A percentile compares a stretch with the other conserved stretches of the same genome.
Conservation (phyloP, 495 filamentous ascomycete species). For the Annulohypoxylon bovei region DNA sequence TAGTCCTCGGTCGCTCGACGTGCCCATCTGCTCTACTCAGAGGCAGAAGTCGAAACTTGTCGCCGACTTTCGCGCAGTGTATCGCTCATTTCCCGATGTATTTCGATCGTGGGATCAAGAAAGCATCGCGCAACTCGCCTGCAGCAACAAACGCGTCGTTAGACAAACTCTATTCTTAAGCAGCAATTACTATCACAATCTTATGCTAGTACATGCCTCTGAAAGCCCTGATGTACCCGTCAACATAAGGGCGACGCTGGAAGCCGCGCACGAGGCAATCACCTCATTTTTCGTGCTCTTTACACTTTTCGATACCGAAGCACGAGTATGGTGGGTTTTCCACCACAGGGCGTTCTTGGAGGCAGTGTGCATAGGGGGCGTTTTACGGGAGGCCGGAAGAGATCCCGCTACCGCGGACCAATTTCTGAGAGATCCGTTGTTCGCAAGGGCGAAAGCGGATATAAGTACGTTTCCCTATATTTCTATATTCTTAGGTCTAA, state of each 20-base stretch:
- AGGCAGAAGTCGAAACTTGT: conserved; percentile 70
- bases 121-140: conserved; percentile 59
- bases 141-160: conserved; percentile 65
- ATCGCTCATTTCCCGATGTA: conserved; percentile 68
- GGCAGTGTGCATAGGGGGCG: conserved; percentile 64
- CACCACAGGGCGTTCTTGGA: conserved; percentile 77
- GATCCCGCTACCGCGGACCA: conserved; percentile 48
- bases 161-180: conserved; percentile 75
- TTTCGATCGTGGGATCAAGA: conserved; percentile 70
- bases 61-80: conserved; percentile 67
- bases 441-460: conserved; percentile 64
- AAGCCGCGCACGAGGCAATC: conserved; percentile 73
- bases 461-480: conserved; percentile 55
- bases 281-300: conserved; percentile 73
- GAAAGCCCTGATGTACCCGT: conserved; percentile 68
- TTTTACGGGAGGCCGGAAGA: conserved; percentile 53
- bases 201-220: conserved; percentile 73
- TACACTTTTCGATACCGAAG: conserved; percentile 68
- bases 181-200: conserved; percentile 77
- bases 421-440: conserved; percentile 60
- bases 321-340: conserved; percentile 80
- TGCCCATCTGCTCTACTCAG: conserved; percentile 68
- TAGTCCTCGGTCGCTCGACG: conserved; percentile 69
- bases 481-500: not conserved
- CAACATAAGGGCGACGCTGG: conserved; percentile 71